Evolutionary conservation across 2,329 filamentous ascomycete genomes (phyloP), one percentile per base, ranked within the genome.

Genomic region (Neocatenulostroma microsporum): DNA sequence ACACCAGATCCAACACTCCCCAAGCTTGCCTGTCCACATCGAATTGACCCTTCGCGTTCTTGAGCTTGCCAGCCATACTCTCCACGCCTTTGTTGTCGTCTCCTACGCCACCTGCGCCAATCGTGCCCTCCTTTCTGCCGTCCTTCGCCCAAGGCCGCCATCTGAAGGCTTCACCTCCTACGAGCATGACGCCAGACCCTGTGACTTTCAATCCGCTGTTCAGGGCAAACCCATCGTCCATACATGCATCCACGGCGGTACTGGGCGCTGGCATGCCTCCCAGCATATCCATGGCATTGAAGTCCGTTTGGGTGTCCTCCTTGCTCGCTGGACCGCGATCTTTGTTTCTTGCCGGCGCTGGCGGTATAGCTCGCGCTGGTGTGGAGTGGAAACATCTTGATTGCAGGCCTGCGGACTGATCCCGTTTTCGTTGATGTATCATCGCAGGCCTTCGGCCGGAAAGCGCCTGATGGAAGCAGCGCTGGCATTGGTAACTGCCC

Each of bases 91-190:
- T 56, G 18, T 42, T 36, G 36, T 60, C 57, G 11, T 60, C 54
- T 3, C 58, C 60, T 30, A 37, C 47, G 20, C 44, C 50, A 55
- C 63, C 61, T 56, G 63, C 34, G 54, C 57, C 34, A 36, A 48
- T 42, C 34, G 53, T 61, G 54, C 49, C 61, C 51, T 53, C 58
- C 53, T 48, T 61, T 40, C 46, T 41, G 23, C 43, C 46, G 27
- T 54, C 65, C 3, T 58, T 61, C 42, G 74, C 62, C 86, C 89
- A 95, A 4, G 91, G 91, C 56, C 75, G 69, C 91, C 91, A 98
- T 34, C 70, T 65, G 59, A 95, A 96, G 1, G 82, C 87, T 62
- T 96, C 87, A 5, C 89, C 89, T 26, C 78, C 81, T 2, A 95
- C 73, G 4, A 98, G 70, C 44, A 98, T 58, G 18, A 87, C 74